Evolutionary conservation across 306 rosid genomes (phyloP).

Genomic region (Malus sylvestris): DNA sequence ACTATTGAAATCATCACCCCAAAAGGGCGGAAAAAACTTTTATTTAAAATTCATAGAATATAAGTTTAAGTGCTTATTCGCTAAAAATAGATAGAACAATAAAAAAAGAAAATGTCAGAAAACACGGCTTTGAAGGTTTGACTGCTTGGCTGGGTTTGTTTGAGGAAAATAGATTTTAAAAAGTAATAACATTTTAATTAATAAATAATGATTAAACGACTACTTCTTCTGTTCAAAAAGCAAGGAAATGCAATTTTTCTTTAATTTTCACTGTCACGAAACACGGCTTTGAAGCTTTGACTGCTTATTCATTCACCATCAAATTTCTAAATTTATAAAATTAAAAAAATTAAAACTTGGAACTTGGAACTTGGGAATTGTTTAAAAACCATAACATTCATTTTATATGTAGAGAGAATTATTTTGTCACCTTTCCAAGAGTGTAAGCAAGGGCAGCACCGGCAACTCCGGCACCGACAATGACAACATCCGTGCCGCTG

Average conservation of each 20-base stretch:
- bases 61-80: not conserved
- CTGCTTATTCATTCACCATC: not conserved
- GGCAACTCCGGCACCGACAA: conserved; percentile 92
- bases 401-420: not conserved
- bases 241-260: not conserved
- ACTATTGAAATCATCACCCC: not conserved
- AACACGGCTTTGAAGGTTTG: not conserved
- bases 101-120: not conserved
- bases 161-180: not conserved
- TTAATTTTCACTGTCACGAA: not conserved
- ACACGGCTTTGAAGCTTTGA: no score
- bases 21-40: not conserved
- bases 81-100: not conserved
- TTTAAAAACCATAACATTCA: not conserved
- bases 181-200: not conserved
- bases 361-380: not conserved
- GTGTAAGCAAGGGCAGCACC: conserved; percentile 91
- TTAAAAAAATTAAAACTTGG: no score
- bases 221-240: not conserved
- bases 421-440: conserved; percentile 55
- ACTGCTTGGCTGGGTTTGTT: not conserved
- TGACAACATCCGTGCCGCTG: conserved; percentile 34
- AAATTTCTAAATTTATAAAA: not conserved
- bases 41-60: not conserved
- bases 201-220: not conserved